phyloP scores from a whole-genome alignment of 169 alveolate species.

The Blepharisma undulans region DNA sequence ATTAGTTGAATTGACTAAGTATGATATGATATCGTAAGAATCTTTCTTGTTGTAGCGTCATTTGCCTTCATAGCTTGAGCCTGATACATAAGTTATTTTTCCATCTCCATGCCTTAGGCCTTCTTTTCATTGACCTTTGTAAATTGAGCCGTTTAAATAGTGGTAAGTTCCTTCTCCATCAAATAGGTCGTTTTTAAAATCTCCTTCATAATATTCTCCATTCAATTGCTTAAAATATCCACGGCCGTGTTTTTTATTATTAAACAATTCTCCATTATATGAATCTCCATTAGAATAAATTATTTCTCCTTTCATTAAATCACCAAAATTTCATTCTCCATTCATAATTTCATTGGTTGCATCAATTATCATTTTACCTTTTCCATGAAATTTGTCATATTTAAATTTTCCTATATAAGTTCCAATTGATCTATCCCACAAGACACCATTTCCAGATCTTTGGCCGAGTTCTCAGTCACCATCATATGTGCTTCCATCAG shows the following conservation, averaged over 20 bases:
- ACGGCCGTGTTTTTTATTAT: not conserved
- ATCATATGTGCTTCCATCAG: conserved; percentile 61
- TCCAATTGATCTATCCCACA: not conserved
- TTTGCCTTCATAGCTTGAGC: not conserved
- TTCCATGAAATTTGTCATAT: not conserved
- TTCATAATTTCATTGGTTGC: conserved; percentile 46
- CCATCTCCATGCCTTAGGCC: conserved; percentile 35
- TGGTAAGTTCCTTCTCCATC: conserved; percentile 77
- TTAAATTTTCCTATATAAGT: not conserved
- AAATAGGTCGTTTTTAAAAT: not conserved
- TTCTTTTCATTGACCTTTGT: conserved; percentile 41
- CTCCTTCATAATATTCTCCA: not conserved
- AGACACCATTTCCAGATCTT: conserved; percentile 55
- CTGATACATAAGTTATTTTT: not conserved
- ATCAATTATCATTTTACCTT: not conserved
- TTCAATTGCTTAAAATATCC: not conserved
- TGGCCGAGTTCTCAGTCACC: conserved; percentile 51
- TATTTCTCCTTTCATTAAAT: conserved; percentile 31
- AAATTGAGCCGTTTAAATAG: conserved; percentile 77
- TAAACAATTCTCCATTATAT: conserved; percentile 16
- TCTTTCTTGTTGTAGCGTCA: not conserved
- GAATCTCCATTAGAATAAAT: conserved; percentile 65
- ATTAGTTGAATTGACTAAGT: not conserved
- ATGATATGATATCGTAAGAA: not conserved
- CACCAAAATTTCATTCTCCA: conserved; percentile 82